These are phyloP conservation scores for Paraleonurus japonicus DNA, from an alignment of 257 asterid species.

Conservation along the genomic window DNA sequence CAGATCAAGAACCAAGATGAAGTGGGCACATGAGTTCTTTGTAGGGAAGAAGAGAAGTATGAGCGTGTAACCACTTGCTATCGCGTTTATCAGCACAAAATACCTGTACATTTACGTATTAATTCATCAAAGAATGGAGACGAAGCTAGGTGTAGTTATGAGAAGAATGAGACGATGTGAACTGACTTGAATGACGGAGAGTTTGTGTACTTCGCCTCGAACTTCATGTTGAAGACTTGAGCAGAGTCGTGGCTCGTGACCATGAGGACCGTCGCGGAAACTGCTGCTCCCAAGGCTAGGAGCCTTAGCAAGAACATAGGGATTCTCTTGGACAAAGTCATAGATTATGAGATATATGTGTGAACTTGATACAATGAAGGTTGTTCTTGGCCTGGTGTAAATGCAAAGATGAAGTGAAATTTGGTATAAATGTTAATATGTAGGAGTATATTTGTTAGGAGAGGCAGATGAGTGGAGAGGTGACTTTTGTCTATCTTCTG, in stretches of 20 bases:
- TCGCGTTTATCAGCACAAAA: conserved; percentile 58
- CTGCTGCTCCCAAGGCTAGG: conserved; percentile 62
- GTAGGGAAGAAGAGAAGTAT: conserved; percentile 55
- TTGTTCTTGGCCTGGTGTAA: neutral
- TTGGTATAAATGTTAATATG: neutral
- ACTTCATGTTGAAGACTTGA: conserved; percentile 53
- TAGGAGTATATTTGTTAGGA: neutral
- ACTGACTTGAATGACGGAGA: conserved; percentile 73
- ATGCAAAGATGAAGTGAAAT: neutral
- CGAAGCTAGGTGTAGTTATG: neutral
- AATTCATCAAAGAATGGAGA: neutral
- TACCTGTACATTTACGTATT: conserved; percentile 44
- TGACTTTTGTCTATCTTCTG: conserved; percentile 21
- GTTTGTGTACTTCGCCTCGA: conserved; percentile 64
- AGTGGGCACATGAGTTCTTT: conserved; percentile 43
- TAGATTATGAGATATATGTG: conserved; percentile 9
- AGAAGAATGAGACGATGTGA: neutral
- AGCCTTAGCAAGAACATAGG: conserved; percentile 64
- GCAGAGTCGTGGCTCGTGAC: conserved; percentile 64
- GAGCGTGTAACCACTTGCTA: conserved; percentile 61
- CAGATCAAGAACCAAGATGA: conserved; percentile 60
- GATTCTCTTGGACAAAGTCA: conserved; percentile 48
- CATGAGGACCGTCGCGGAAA: conserved; percentile 58
- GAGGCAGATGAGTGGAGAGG: conserved; percentile 52
- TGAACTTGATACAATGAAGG: neutral